Percentiles rank a stretch among this genome's conserved stretches.
phyloP scores from a whole-genome alignment of 2,329 filamentous ascomycete species.

The Aureobasidium uvarum region DNA sequence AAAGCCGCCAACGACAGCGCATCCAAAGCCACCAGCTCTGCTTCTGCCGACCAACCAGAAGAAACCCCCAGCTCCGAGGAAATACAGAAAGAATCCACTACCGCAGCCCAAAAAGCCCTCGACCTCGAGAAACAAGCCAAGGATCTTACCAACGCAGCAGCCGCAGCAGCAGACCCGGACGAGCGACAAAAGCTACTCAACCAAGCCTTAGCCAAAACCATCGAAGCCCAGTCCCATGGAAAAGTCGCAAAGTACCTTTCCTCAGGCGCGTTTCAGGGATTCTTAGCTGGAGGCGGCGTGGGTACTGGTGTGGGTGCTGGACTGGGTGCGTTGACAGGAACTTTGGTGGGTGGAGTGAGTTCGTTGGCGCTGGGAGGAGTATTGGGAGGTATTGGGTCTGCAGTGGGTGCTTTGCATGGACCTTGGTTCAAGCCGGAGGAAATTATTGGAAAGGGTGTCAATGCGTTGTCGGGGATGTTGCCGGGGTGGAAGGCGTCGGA shows the following conservation, averaged over 20 bases:
- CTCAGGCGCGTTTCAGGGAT: constrained; percentile 36
- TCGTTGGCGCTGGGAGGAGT: constrained; percentile 26
- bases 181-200: constrained; percentile 38
- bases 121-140: constrained; percentile 34
- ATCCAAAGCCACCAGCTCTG: not conserved
- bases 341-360: constrained; percentile 35
- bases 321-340: constrained; percentile 36
- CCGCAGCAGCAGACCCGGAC: constrained; percentile 35
- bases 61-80: not conserved
- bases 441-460: not conserved
- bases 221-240: constrained; percentile 37
- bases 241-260: constrained; percentile 38
- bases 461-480: not conserved
- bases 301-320: constrained; percentile 34
- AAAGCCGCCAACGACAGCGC: not conserved
- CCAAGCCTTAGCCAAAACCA: constrained; percentile 34
- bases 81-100: constrained; percentile 31
- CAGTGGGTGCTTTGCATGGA: not conserved
- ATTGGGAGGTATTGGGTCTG: not conserved
- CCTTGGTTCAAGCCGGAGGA: not conserved
- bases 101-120: constrained; percentile 33
- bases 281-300: constrained; percentile 36
- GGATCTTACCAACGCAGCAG: constrained; percentile 35
- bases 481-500: not conserved
- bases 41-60: not conserved